Conservation (phyloP, 139 green algal genomes). For the Chlamydomonas schloesseri region DNA sequence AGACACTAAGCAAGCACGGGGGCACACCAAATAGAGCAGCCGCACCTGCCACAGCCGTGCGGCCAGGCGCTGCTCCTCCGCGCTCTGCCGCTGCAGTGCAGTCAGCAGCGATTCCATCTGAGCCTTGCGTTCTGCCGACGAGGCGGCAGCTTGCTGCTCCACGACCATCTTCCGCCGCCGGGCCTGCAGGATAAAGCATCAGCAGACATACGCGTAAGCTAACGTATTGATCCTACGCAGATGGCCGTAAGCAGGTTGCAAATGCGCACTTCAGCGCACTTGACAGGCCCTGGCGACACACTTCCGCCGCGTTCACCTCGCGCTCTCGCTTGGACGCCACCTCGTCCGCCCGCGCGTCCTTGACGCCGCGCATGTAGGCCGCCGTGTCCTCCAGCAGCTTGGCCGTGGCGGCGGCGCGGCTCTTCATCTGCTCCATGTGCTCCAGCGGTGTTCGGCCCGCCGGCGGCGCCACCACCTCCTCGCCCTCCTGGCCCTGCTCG, state of each 20-base stretch:
- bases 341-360: slow-evolving; percentile 67
- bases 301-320: too few relatives aligned
- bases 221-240: too few relatives aligned
- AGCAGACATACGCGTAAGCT: too few relatives aligned
- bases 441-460: slow-evolving; percentile 53
- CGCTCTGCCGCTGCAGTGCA: slow-evolving; percentile 59
- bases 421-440: slow-evolving; percentile 65
- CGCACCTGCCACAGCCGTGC: slow-evolving; percentile 68
- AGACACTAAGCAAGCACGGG: too few relatives aligned
- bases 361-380: slow-evolving; percentile 67
- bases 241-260: too few relatives aligned
- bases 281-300: too few relatives aligned
- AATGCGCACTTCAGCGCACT: too few relatives aligned
- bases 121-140: slow-evolving; percentile 51
- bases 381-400: slow-evolving; percentile 60
- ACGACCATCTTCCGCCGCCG: slow-evolving; percentile 62
- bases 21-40: background rate
- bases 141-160: slow-evolving; percentile 63
- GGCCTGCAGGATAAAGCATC: slow-evolving; percentile 3
- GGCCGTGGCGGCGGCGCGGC: slow-evolving; percentile 47
- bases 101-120: slow-evolving; percentile 64
- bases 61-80: slow-evolving; percentile 69
- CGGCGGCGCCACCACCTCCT: slow-evolving; percentile 15
- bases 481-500: slow-evolving; percentile 31
- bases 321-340: slow-evolving; percentile 70